Base-by-base conservation (phyloP, 805 yeast genomes). In the Wickerhamomyces mucosus region DNA sequence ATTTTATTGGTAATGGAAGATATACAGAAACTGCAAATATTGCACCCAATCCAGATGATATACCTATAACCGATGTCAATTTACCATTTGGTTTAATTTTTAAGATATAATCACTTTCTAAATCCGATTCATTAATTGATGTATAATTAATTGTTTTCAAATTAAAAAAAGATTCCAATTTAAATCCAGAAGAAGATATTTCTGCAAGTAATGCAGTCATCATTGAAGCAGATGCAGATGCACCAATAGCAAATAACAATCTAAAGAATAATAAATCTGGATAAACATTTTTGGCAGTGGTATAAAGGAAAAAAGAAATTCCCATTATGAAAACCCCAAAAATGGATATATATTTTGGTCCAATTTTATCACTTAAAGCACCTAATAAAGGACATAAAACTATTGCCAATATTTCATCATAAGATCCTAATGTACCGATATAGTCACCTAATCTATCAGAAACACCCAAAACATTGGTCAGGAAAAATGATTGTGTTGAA, bases 1-100 rank as follows among this genome's bases (percentile, higher is more conserved):
- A 57, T 36, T 52, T 58, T 1, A 69, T 63, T 0, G 85, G 84
- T 15, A 78, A 51, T 11, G 83, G 68, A 15, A 78, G 51, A 26
- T 73, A 64, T 25, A 65, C 51, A 1, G 68, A 46, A 1, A 76
- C 83, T 0, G 83, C 65, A 37, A 75, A 67, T 2, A 78, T 64
- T 2, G 85, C 86, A 29, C 86, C 86, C 13, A 72, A 46, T 0
- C 85, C 85, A 13, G 80, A 63, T 29, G 67, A 57, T 12, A 74
- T 50, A 2, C 88, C 88, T 26, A 78, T 64, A 15, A 75, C 46
- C 0, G 84, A 78, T 0, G 80, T 66, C 33, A 65, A 58, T 39
- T 65, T 68, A 3, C 84, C 85, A 40, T 65, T 69, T 28, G 59
- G 55, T 24, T 55, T n/a, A n/a, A n/a, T 43, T 9, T 39, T 35